Base-by-base conservation (phyloP, 2,329 filamentous ascomycete species). In the Stachybotrys echinatus region DNA sequence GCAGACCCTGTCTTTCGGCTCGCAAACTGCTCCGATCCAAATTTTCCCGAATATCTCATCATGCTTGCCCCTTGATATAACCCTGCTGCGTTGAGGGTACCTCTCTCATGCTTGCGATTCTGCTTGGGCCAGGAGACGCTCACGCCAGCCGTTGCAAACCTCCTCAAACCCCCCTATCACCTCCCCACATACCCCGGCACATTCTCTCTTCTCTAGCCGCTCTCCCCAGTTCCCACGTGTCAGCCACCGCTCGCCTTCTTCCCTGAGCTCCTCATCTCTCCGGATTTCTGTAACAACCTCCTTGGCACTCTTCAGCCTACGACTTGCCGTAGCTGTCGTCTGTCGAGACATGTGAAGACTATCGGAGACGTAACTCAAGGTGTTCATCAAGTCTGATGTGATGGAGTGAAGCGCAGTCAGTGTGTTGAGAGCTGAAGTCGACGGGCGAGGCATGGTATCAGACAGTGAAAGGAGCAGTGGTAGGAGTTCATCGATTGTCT, bases 321-420 rank as follows among this genome's bases (percentile, higher is more conserved):
- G 78, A 3, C 87, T 85, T 2, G 92, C 94, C 10, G 87, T 87
- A 3, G 84, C 87, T 0, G 89, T 94, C 1, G 89, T 88, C 68
- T 97, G 92, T 12, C 90, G 85, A 27, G 88, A 91, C 86, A 97
- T 96, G 68, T 97, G 92, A 31, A 99, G 76, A 4, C 89, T 92
- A 65, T 99, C 94, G 6, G 89, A 90, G 5, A 99, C 76, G 57
- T 90, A 87, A 58, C 89, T 90, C 44, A 99, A 80, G 6, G 89
- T 89, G 60, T 89, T 81, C 8, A 92, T 81, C 23, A 92, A 73
- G 54, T 91, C 87, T 22, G 81, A 74, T 0, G 88, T 92, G 55
- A 89, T 76, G 6, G 80, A 76, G 63, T 89, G 85, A 47, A 92
- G 76, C 20, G 81, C 78, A 51, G 83, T 77, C 43, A 92, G 72